Conservation (phyloP, 1,284 basidiomycete genomes). For the Moesziomyces antarcticus region DNA sequence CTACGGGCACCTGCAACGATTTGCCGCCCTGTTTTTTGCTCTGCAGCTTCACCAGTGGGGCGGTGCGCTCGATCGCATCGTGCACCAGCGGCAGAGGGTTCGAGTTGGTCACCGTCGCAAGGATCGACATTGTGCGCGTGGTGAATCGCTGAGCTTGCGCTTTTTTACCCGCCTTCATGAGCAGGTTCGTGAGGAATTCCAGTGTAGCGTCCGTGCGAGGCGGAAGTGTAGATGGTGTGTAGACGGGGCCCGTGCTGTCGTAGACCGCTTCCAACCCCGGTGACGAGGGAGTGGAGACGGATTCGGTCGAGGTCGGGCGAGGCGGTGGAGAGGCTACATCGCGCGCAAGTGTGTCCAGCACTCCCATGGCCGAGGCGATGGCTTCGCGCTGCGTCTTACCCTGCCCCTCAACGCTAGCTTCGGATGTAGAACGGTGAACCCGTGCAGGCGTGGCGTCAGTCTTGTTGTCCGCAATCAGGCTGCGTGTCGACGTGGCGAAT, state of each 20-base stretch:
- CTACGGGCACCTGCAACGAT: conserved; percentile 66
- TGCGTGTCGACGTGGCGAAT: conserved; percentile 5
- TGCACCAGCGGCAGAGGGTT: conserved; percentile 67
- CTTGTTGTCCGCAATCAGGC: conserved; percentile 30
- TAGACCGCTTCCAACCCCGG: conserved; percentile 10
- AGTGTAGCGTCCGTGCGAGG: conserved; percentile 61
- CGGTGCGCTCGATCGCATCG: conserved; percentile 64
- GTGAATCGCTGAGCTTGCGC: conserved; percentile 64
- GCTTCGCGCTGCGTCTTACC: conserved; percentile 37
- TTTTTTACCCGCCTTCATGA: conserved; percentile 69
- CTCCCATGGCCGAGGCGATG: conserved; percentile 32
- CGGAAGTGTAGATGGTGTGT: conserved; percentile 48
- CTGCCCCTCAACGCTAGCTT: neutral
- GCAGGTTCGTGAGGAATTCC: conserved; percentile 66
- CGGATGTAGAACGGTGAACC: conserved; percentile 18
- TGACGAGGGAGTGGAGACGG: neutral
- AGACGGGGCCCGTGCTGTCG: conserved; percentile 24
- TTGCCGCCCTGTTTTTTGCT: conserved; percentile 68
- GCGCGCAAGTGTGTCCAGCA: conserved; percentile 25
- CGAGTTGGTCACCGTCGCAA: conserved; percentile 61
- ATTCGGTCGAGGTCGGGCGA: neutral
- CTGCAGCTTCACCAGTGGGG: conserved; percentile 67
- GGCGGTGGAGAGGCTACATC: conserved; percentile 7
- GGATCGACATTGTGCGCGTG: conserved; percentile 57
- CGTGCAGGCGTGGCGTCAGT: conserved; percentile 22